Evolutionary conservation across 108 stramenopile genomes (phyloP), one percentile per base, ranked within the genome.

Genomic region (Cyclotella sp.): DNA sequence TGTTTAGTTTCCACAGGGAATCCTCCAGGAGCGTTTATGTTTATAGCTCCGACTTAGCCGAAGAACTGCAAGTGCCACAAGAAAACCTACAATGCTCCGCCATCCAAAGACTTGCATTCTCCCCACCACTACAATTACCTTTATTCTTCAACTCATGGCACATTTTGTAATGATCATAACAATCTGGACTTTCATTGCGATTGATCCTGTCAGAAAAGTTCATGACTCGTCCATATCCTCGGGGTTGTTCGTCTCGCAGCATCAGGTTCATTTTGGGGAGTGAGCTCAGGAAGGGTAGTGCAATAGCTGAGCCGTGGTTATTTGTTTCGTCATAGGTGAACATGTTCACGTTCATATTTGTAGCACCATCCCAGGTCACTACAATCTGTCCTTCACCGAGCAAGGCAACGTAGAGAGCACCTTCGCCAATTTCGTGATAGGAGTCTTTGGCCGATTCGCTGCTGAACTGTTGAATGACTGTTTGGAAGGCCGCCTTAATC

Each of bases 351-450:
- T 88, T 84, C 34, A 92, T 63, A 43, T 85, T 85, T 18, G 28
- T 58, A 24, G 60, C 63, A 41, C 91, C 91, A 73, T 92, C 91
- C 89, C 89, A 92, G 16, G 87, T 82, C 10, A 82, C 66, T 12
- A 73, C 52, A 5, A 83, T 54, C 30, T 70, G 81, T 22, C 82
- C 89, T 45, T 60, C 63, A 0, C 63, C 45, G 28, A 69, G 76
- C 61, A 78, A 47, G 0, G 74, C 84, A 46, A 87, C 54, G 57
- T 72, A 66, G 10, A 89, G 63, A 40, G 66, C 63, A 41, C 93
- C 93, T 24, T 95, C 79, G 19, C 91, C 91, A 26, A 89, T 80
- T 67, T 61, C 63, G n/a, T 82, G 54, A 44, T 52, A 78, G 15
- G 71, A 16, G 21, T 76, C 79, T 43, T 46, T 66, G 28, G 39